These are phyloP conservation scores for Fusarium avenaceum DNA, from an alignment of 2,329 filamentous ascomycete genomes.

Conservation along the genomic window DNA sequence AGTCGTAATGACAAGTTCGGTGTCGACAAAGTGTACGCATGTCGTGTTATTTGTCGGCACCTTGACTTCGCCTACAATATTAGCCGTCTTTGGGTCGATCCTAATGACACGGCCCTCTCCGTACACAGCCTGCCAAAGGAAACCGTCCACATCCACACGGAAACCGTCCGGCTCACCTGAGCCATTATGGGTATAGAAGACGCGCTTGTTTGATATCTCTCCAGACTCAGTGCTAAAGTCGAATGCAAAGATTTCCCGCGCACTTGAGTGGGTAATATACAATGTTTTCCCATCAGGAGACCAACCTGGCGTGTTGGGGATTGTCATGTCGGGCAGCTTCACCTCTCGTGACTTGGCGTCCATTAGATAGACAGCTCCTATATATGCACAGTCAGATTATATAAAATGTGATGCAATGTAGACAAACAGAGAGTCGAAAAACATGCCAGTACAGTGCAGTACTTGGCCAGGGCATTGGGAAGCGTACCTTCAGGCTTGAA, in stretches of 20 bases:
- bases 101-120: slow-evolving; percentile 81
- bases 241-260: slow-evolving; percentile 77
- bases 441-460: neutral
- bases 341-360: slow-evolving; percentile 70
- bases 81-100: slow-evolving; percentile 74
- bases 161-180: slow-evolving; percentile 85
- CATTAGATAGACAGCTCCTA: slow-evolving; percentile 81
- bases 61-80: slow-evolving; percentile 79
- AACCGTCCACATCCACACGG: slow-evolving; percentile 85
- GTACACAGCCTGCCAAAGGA: slow-evolving; percentile 90
- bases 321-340: slow-evolving; percentile 75
- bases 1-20: slow-evolving; percentile 82
- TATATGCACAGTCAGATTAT: slow-evolving; percentile 15
- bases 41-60: slow-evolving; percentile 85
- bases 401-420: neutral
- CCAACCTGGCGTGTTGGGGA: slow-evolving; percentile 90
- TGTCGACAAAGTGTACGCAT: slow-evolving; percentile 84
- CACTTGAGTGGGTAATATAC: slow-evolving; percentile 86
- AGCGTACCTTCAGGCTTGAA: slow-evolving; percentile 71
- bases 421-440: neutral
- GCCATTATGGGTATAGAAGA: slow-evolving; percentile 78
- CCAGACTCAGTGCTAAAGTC: slow-evolving; percentile 78
- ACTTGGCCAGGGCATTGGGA: neutral
- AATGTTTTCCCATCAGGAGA: slow-evolving; percentile 78
- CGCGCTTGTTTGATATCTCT: slow-evolving; percentile 74